A percentile compares a stretch with the other conserved stretches of the same genome.
Evolutionary conservation across 768 basidiomycete genomes (phyloP).

Genomic region (Crassisporium funariophilum): DNA sequence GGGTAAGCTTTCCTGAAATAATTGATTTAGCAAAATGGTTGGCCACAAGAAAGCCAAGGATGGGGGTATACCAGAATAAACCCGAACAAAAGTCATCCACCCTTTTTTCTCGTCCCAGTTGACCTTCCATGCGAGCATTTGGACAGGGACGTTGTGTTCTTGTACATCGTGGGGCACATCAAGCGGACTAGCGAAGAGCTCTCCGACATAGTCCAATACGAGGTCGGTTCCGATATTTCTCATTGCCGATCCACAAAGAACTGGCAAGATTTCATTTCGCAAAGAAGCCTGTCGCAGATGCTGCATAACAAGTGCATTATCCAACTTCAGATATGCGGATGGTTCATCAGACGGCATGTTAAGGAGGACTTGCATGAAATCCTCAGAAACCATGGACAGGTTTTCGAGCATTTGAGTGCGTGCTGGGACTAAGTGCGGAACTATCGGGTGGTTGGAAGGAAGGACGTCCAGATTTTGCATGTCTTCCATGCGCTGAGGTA

Average conservation of each 20-base stretch:
- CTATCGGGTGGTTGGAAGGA: constrained; percentile 63
- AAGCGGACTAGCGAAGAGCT: constrained; percentile 74
- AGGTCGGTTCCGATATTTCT: constrained; percentile 81
- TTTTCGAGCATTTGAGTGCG: constrained; percentile 74
- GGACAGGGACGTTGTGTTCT: constrained; percentile 50
- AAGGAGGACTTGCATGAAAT: constrained; percentile 75
- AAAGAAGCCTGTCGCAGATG: constrained; percentile 72
- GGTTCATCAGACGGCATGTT: constrained; percentile 54
- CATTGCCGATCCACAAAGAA: constrained; percentile 82
- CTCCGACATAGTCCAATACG: constrained; percentile 80
- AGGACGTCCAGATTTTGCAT: constrained; percentile 47
- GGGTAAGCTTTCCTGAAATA: constrained; percentile 63
- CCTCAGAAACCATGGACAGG: constrained; percentile 78
- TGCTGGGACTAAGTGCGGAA: constrained; percentile 66
- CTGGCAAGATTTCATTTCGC: constrained; percentile 67
- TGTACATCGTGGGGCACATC: constrained; percentile 58
- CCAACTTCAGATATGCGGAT: constrained; percentile 66
- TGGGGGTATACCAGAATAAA: constrained; percentile 72
- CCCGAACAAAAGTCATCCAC: constrained; percentile 92
- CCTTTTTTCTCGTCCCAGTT: constrained; percentile 79
- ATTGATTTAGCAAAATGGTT: constrained; percentile 9
- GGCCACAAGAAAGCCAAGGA: neutral
- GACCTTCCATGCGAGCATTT: constrained; percentile 86
- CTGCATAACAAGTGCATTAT: constrained; percentile 52
- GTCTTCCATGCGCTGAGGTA: constrained; percentile 54